A percentile compares a stretch with the other conserved stretches of the same genome.
phyloP scores from a whole-genome alignment of 164 flowering plant genomes.

The Protea cynaroides region DNA sequence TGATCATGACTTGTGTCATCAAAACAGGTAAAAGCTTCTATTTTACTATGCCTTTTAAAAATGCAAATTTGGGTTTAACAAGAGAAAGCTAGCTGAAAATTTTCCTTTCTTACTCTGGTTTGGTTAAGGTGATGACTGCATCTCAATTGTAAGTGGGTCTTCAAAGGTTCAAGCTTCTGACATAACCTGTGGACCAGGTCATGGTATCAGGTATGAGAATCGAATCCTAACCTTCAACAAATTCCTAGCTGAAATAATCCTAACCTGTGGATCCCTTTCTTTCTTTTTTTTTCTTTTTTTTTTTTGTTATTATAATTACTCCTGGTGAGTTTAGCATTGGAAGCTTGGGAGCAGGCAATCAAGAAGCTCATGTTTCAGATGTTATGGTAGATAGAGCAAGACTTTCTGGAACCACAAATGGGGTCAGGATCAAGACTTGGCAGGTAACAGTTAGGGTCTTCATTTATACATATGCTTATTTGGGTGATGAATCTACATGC shows the following conservation, averaged over 20 bases:
- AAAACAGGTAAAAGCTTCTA: constrained; percentile 42
- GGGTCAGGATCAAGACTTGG: constrained; percentile 56
- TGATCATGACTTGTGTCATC: constrained; percentile 31
- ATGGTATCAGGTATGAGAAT: constrained; percentile 52
- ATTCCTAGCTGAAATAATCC: not conserved
- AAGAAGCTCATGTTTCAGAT: constrained; percentile 42
- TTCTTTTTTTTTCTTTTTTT: not conserved
- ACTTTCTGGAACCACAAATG: constrained; percentile 48
- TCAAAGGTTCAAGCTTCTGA: constrained; percentile 26
- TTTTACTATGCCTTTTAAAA: not conserved
- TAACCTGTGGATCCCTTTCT: too few relatives aligned
- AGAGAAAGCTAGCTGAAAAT: too few relatives aligned
- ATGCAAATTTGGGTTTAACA: not conserved
- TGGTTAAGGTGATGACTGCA: constrained; percentile 58
- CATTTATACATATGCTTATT: not conserved
- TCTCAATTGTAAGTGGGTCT: constrained; percentile 47
- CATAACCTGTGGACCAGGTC: constrained; percentile 69
- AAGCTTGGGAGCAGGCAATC: constrained; percentile 46
- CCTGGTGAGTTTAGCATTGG: constrained; percentile 39
- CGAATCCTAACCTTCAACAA: not conserved
- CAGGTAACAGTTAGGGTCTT: constrained; percentile 21
- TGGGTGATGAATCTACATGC: too few relatives aligned
- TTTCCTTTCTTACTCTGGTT: not conserved
- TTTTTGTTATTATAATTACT: not conserved
- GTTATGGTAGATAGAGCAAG: constrained; percentile 38